Base-by-base conservation (phyloP, 768 basidiomycete species). In the Mycena galopus region DNA sequence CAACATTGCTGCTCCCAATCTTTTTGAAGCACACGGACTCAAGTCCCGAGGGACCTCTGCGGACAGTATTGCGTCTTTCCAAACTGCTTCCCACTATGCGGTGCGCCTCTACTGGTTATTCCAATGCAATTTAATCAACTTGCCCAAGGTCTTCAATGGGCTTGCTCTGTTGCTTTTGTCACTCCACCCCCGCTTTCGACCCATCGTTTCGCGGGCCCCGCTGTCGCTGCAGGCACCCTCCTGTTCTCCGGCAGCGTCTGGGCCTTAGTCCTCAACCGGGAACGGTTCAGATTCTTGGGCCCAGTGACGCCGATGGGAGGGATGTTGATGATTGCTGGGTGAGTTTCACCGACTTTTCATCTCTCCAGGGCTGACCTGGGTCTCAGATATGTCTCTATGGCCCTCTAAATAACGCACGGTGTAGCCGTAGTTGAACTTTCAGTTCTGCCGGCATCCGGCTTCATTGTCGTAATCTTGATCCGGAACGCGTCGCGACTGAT, bases 271-370 rank as follows among this genome's bases (percentile, higher is more conserved):
- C 76, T 92, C 51, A 84, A 82, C 44, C 81, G 80, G 6, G 88
- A 88, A 27, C 79, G 83, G 90, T 79, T 89, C 72, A 88, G 79
- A 72, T 83, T 86, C 70, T 74, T 93, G 27, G 93, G 92, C 0
- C 92, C 91, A 10, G 81, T 92, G 60, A 94, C 92, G 32, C 93
- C 93, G 0, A 74, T 93, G 10, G 93, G 92, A 2, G 93, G 89
- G 4, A 66, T 86, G 23, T 61, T 89, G 1, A 90, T 92, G 89
- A 92, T 93, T 75, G 88, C 89, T 35, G 93, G 93, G 92, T 93
- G 77, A 82, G 90, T 73, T 42, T 64, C 29, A n/a, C 7, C 21
- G 11, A 23, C 11, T n/a, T 37, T 30, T 55, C 17, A 5, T 39
- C 35, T 33, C 32, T 23, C n/a, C 21, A 5, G 14, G 29, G 65